These are phyloP conservation scores for Yamadazyma sp. DNA, from an alignment of 1,139 yeast genomes.

Conservation along the genomic window DNA sequence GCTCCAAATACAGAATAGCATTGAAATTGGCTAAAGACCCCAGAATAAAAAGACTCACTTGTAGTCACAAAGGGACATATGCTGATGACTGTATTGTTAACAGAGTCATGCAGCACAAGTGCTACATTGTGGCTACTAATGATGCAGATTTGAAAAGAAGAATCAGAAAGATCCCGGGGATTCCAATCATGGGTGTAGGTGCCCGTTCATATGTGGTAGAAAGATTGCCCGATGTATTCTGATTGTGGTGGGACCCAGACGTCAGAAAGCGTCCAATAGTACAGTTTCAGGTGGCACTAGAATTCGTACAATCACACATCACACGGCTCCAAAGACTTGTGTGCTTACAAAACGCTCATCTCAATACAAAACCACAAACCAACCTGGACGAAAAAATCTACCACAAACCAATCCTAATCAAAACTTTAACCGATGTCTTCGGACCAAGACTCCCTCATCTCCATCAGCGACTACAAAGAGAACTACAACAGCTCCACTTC, in stretches of 20 bases:
- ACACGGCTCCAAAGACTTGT: too few species aligned
- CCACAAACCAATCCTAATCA: too few species aligned
- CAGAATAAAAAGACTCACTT: constrained; percentile 78
- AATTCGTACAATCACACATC: too few species aligned
- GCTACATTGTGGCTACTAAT: constrained; percentile 95
- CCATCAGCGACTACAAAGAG: constrained; percentile 6
- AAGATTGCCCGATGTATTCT: constrained; percentile 91
- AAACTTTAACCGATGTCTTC: too few species aligned
- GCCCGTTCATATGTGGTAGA: constrained; percentile 90
- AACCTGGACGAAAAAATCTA: constrained; percentile 1
- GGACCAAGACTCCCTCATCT: not conserved
- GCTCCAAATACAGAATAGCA: constrained; percentile 93
- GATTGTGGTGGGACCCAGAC: too few species aligned
- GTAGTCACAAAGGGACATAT: constrained; percentile 93
- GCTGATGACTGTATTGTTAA: constrained; percentile 97
- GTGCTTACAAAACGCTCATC: not conserved
- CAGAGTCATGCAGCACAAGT: constrained; percentile 92
- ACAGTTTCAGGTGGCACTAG: too few species aligned
- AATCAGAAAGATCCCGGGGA: constrained; percentile 93
- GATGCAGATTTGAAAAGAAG: constrained; percentile 97
- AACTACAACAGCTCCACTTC: constrained; percentile 10
- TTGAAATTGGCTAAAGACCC: constrained; percentile 91
- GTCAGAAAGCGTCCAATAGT: too few species aligned
- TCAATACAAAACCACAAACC: not conserved
- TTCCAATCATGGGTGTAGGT: constrained; percentile 95